phyloP scores from a whole-genome alignment of 2,329 filamentous ascomycete genomes.

The Xylaria sp. region DNA sequence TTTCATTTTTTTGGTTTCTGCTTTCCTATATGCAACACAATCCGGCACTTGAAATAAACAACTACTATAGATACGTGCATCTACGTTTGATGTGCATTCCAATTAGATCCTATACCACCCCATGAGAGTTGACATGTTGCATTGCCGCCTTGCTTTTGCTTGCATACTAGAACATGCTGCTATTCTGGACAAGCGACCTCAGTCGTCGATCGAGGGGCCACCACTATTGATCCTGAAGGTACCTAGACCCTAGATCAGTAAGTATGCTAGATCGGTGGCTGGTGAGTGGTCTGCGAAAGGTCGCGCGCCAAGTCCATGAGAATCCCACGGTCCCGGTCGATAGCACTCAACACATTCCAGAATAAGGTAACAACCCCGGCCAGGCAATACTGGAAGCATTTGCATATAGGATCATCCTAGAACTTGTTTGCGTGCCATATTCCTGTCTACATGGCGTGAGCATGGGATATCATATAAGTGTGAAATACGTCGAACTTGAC shows the following conservation, averaged over 20 bases:
- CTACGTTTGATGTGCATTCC: slow-evolving; percentile 2
- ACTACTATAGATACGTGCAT: background rate
- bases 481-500: background rate
- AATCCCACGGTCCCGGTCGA: background rate
- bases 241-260: background rate
- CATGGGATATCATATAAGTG: background rate
- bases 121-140: background rate
- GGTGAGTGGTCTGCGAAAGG: background rate
- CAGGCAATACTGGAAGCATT: background rate
- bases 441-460: background rate
- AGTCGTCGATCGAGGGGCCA: background rate
- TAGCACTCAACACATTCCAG: background rate
- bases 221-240: background rate
- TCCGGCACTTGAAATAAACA: background rate
- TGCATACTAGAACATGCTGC: background rate
- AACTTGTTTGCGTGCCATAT: background rate
- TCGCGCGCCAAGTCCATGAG: slow-evolving; percentile 4
- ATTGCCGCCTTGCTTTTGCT: background rate
- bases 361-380: slow-evolving; percentile 8
- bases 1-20: background rate
- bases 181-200: background rate
- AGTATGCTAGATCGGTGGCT: too few species aligned
- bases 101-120: background rate
- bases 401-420: background rate
- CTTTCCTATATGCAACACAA: slow-evolving; percentile 1